A percentile compares a stretch with the other conserved stretches of the same genome.
phyloP scores from a whole-genome alignment of 2,329 filamentous ascomycete genomes.

The Clarireedia sp. region DNA sequence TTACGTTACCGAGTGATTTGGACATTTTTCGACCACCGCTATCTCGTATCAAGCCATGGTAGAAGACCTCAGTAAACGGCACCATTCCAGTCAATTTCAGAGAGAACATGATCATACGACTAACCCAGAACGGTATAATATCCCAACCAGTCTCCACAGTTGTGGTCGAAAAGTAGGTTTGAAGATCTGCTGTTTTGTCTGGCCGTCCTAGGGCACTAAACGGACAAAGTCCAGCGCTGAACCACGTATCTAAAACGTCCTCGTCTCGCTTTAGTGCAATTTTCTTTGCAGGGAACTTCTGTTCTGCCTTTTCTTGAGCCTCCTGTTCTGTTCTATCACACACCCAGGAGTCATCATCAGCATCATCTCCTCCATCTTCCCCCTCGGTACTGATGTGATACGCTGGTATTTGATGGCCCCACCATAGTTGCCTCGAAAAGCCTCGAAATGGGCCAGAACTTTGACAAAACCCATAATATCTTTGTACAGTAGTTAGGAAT shows the following conservation, averaged over 20 bases:
- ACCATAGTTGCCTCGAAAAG: slow-evolving; percentile 89
- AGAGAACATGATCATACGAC: slow-evolving; percentile 88
- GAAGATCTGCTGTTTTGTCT: slow-evolving; percentile 66
- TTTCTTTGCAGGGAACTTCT: slow-evolving; percentile 71
- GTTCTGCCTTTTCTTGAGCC: slow-evolving; percentile 70
- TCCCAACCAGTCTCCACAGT: slow-evolving; percentile 95
- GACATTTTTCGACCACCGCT: slow-evolving; percentile 96
- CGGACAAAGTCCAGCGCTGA: slow-evolving; percentile 89
- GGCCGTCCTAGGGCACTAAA: slow-evolving; percentile 94
- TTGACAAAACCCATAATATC: too few species aligned
- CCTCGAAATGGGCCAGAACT: too few species aligned
- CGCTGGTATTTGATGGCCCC: slow-evolving; percentile 89
- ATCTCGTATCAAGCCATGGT: slow-evolving; percentile 85
- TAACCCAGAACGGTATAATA: slow-evolving; percentile 91
- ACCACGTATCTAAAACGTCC: slow-evolving; percentile 95
- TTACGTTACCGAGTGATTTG: slow-evolving; percentile 90
- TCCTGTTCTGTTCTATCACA: slow-evolving; percentile 72
- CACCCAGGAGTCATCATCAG: slow-evolving; percentile 66
- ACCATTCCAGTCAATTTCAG: slow-evolving; percentile 86
- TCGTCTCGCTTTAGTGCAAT: slow-evolving; percentile 76
- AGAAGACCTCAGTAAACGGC: slow-evolving; percentile 92
- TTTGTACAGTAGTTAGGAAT: too few species aligned
- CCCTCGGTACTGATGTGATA: slow-evolving; percentile 80
- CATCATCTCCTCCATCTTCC: slow-evolving; percentile 40
- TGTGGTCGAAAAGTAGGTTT: slow-evolving; percentile 79